Conservation (phyloP, 192 early-diverging fungal species). For the Coemansia sp. region DNA sequence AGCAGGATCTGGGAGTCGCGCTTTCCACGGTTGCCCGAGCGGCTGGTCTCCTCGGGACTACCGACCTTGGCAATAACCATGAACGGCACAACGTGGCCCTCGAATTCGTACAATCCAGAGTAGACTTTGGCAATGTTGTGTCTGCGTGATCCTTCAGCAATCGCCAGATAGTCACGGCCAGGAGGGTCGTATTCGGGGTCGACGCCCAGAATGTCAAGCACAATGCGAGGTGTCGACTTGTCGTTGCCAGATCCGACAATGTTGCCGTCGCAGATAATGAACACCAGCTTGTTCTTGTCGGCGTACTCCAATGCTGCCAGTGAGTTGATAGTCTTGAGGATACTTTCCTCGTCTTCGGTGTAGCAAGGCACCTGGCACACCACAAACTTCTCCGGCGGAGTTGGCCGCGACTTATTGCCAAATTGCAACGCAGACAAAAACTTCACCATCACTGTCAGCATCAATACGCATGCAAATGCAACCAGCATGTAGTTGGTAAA, state of each 20-base stretch:
- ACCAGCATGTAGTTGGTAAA: conserved; percentile 88
- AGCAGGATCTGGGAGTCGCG: conserved; percentile 97
- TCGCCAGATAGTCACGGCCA: conserved; percentile 76
- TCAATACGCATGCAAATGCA: conserved; percentile 71
- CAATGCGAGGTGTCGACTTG: conserved; percentile 93
- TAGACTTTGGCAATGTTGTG: conserved; percentile 97
- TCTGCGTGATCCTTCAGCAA: conserved; percentile 89
- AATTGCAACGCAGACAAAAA: conserved; percentile 82
- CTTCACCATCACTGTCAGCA: conserved; percentile 76
- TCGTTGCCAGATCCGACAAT: conserved; percentile 97
- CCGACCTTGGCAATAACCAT: conserved; percentile 97
- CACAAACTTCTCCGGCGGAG: conserved; percentile 92
- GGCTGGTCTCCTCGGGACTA: conserved; percentile 76
- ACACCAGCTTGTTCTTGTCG: conserved; percentile 88
- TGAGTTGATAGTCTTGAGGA: conserved; percentile 82
- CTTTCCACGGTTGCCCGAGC: conserved; percentile 96
- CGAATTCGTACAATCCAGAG: conserved; percentile 90
- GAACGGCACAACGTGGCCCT: conserved; percentile 89
- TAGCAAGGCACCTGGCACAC: conserved; percentile 97
- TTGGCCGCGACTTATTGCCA: conserved; percentile 64
- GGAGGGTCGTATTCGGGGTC: conserved; percentile 78
- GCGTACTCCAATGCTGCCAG: conserved; percentile 75
- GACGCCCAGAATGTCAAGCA: conserved; percentile 88
- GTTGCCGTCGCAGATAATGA: conserved; percentile 88
- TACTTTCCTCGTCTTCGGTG: conserved; percentile 88